Evolutionary conservation across 1,284 basidiomycete genomes (phyloP).

Genomic region (Pseudozyma pruni): DNA sequence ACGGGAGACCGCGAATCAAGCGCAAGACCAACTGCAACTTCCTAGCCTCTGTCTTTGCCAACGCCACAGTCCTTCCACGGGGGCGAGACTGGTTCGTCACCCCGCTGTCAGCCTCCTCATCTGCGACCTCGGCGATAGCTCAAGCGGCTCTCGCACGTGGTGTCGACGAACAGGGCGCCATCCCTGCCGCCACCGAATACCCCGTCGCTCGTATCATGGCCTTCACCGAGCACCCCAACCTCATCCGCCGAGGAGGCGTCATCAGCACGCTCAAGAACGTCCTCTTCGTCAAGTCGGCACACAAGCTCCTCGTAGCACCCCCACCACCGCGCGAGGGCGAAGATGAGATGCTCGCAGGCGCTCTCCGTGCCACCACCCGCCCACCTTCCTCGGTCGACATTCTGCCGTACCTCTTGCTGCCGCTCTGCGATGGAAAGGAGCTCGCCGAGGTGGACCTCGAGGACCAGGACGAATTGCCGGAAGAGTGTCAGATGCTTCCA

Average conservation of each 20-base stretch:
- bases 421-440: conserved; percentile 93
- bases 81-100: conserved; percentile 65
- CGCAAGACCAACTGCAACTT: conserved; percentile 67
- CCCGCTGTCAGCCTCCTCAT: conserved; percentile 50
- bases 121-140: conserved; percentile 46
- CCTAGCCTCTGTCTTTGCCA: conserved; percentile 67
- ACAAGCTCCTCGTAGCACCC: conserved; percentile 61
- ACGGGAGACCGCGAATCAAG: conserved; percentile 57
- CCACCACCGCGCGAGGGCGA: conserved; percentile 43
- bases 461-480: conserved; percentile 88
- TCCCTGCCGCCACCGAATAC: conserved; percentile 53
- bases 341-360: conserved; percentile 49
- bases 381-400: conserved; percentile 63
- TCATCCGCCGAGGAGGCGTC: conserved; percentile 65
- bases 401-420: conserved; percentile 76
- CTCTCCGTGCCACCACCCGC: conserved; percentile 44
- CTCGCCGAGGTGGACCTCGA: conserved; percentile 68
- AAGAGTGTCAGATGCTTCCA: conserved; percentile 87
- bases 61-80: conserved; percentile 59
- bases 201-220: conserved; percentile 64
- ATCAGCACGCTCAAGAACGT: conserved; percentile 66
- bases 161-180: conserved; percentile 22
- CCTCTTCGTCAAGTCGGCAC: conserved; percentile 63
- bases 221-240: conserved; percentile 66
- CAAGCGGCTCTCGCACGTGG: conserved; percentile 47